Evolutionary conservation across 257 asterid genomes (phyloP).

Genomic region (Craterostigma plantagineum): DNA sequence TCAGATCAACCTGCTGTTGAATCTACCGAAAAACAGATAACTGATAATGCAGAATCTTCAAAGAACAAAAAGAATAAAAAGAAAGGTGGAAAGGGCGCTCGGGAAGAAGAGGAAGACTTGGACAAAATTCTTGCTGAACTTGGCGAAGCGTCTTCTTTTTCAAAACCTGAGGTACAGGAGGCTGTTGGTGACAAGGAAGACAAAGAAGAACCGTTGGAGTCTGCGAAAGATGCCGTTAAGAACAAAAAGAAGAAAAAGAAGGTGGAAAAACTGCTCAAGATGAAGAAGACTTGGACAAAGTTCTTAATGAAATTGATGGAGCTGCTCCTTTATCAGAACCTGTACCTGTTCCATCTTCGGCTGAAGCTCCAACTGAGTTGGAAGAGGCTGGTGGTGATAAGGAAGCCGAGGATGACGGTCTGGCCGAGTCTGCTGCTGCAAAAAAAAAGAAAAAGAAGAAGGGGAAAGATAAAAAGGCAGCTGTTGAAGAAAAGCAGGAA

Average conservation of each 20-base stretch:
- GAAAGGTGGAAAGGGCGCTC: slow-evolving; percentile 52
- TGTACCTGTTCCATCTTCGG: slow-evolving; percentile 15
- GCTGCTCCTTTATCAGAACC: slow-evolving; percentile 24
- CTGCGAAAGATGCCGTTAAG: too few species aligned
- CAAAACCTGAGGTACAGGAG: too few species aligned
- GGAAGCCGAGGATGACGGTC: slow-evolving; percentile 51
- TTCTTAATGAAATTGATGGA: slow-evolving; percentile 70
- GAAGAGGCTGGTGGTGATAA: slow-evolving; percentile 43
- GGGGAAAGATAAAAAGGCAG: slow-evolving; percentile 56
- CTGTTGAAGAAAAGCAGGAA: slow-evolving; percentile 55
- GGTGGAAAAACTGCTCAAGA: slow-evolving; percentile 53
- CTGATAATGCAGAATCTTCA: slow-evolving; percentile 33
- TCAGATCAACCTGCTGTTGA: too few species aligned
- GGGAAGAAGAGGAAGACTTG: slow-evolving; percentile 65
- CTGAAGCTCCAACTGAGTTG: slow-evolving; percentile 16
- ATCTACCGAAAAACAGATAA: slow-evolving; percentile 14
- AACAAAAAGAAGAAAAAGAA: slow-evolving; percentile 69
- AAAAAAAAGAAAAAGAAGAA: slow-evolving; percentile 88
- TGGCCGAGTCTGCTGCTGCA: slow-evolving; percentile 46
- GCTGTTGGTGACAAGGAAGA: too few species aligned
- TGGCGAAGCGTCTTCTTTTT: too few species aligned
- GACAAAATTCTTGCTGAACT: slow-evolving; percentile 75
- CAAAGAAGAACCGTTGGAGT: too few species aligned
- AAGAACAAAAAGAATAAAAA: slow-evolving; percentile 80
- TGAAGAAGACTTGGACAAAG: slow-evolving; percentile 60